Percentiles rank a stretch among this genome's conserved stretches.
Evolutionary conservation across 441 rosid genomes (phyloP).

Genomic region (Adansonia grandidieri): DNA sequence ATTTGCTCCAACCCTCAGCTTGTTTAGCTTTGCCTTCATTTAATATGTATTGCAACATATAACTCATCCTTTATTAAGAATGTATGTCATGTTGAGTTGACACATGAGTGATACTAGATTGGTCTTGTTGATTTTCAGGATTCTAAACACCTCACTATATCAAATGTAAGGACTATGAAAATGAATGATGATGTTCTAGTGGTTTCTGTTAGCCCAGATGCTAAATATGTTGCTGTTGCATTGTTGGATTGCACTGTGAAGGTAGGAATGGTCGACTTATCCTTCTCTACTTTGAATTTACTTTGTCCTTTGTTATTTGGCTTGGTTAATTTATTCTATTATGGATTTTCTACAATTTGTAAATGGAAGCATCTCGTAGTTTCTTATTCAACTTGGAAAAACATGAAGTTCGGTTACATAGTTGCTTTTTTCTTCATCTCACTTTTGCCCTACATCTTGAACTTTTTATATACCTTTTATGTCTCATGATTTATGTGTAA

Average conservation of each 20-base stretch:
- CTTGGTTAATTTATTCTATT: not conserved
- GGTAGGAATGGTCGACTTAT: conserved; percentile 45
- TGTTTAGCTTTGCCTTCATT: not conserved
- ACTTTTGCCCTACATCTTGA: not conserved
- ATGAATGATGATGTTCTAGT: conserved; percentile 94
- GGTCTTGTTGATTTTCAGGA: conserved; percentile 53
- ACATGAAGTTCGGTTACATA: not conserved
- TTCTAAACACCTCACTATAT: conserved; percentile 62
- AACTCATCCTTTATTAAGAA: not conserved
- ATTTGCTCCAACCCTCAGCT: not conserved
- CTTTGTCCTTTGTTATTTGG: not conserved
- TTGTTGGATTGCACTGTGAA: conserved; percentile 90
- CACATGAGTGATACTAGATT: conserved; percentile 23
- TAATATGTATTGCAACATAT: not conserved
- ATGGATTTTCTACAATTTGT: not conserved
- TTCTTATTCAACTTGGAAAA: conserved; percentile 9
- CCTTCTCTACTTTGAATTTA: not conserved
- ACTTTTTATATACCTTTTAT: not conserved
- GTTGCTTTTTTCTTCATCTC: not conserved
- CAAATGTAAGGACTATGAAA: conserved; percentile 76
- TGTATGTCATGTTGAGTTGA: conserved; percentile 20
- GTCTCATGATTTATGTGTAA: not conserved
- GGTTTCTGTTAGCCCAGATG: conserved; percentile 87
- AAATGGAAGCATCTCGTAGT: conserved; percentile 1
- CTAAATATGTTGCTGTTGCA: conserved; percentile 89